Evolutionary conservation across 2,329 filamentous ascomycete genomes (phyloP).

Genomic region (Neonectria ditissima): DNA sequence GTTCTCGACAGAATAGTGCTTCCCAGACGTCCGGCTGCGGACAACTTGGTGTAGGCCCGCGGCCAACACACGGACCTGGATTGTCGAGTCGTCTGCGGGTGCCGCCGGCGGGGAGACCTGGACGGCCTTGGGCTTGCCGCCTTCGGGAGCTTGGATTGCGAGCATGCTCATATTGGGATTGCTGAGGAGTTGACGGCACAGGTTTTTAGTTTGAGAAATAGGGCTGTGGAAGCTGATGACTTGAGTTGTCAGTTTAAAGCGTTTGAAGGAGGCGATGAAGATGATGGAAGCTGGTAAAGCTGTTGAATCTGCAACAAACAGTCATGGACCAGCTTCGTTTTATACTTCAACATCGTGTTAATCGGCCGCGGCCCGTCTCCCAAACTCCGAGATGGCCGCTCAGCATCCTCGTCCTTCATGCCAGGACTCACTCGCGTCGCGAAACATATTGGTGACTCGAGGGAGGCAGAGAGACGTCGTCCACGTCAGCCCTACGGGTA

Average conservation of each 20-base stretch:
- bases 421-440: background rate
- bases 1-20: constrained; percentile 62
- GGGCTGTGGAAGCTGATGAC: background rate
- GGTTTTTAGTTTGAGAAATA: background rate
- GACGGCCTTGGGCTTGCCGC: background rate
- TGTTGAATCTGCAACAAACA: background rate
- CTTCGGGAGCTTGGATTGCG: background rate
- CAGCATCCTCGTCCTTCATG: background rate
- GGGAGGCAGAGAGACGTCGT: background rate
- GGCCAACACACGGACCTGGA: constrained; percentile 44
- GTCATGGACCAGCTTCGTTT: background rate
- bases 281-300: background rate
- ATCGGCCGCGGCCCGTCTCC: background rate
- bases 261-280: background rate
- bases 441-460: background rate
- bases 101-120: background rate
- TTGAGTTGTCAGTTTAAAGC: background rate
- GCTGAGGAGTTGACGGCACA: background rate
- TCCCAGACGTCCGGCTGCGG: constrained; percentile 63
- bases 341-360: background rate
- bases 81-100: background rate
- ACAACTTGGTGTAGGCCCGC: constrained; percentile 66
- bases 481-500: background rate
- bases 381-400: background rate
- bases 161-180: background rate